These are phyloP conservation scores for Geotrichum siamense DNA, from an alignment of 1,139 yeast genomes.

Conservation along the genomic window DNA sequence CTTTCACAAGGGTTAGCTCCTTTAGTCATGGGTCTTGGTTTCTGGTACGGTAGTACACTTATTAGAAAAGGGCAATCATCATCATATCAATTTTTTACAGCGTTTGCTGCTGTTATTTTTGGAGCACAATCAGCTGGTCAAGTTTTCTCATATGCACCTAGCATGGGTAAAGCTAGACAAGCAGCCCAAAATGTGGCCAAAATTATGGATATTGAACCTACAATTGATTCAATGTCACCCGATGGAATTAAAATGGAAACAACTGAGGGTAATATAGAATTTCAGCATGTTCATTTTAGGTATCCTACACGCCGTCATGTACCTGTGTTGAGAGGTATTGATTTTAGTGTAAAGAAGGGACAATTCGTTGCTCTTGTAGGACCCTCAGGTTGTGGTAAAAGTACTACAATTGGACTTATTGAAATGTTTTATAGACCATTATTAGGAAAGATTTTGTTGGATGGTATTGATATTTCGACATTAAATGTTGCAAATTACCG, in stretches of 20 bases:
- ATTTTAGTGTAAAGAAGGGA: conserved; percentile 63
- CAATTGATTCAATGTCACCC: conserved; percentile 41
- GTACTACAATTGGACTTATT: conserved; percentile 78
- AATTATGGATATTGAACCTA: conserved; percentile 57
- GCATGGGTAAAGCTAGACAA: conserved; percentile 41
- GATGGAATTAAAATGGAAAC: conserved; percentile 42
- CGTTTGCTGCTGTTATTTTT: conserved; percentile 64
- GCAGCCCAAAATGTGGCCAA: conserved; percentile 80
- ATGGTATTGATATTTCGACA: conserved; percentile 63
- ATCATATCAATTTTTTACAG: conserved; percentile 31
- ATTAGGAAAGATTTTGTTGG: conserved; percentile 58
- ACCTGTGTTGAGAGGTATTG: conserved; percentile 61
- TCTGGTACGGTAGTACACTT: conserved; percentile 37
- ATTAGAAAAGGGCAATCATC: conserved; percentile 27
- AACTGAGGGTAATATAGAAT: conserved; percentile 49
- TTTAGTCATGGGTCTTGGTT: conserved; percentile 37
- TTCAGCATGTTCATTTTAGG: conserved; percentile 79
- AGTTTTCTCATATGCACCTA: conserved; percentile 83
- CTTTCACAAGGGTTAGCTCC: conserved; percentile 35
- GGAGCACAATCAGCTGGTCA: conserved; percentile 84
- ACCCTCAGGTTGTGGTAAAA: conserved; percentile 92
- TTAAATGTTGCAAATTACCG: conserved; percentile 68
- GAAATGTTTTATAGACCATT: conserved; percentile 74
- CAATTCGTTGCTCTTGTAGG: conserved; percentile 92
- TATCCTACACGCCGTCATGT: conserved; percentile 68